Base-by-base conservation (phyloP, 2,329 filamentous ascomycete species). In the Lomentospora prolificans region DNA sequence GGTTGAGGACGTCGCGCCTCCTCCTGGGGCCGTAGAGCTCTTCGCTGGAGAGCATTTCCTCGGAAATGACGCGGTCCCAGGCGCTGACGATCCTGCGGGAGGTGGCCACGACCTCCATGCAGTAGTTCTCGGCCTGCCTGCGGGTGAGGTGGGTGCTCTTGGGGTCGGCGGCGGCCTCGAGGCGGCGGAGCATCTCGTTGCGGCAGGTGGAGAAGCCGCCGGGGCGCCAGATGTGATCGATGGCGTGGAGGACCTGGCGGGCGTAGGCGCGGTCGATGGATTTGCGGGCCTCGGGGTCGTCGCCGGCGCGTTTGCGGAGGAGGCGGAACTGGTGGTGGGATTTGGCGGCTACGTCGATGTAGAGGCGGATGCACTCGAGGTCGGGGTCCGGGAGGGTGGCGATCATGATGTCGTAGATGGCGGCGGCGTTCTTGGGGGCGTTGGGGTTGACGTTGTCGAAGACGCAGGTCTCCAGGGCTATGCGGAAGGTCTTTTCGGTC, bases 381-480 rank as follows among this genome's bases (percentile, higher is more conserved):
- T 87, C 82, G 1, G 79, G 77, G 3, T 71, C 64, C 9, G 65
- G 46, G 14, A 50, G 54, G 30, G 19, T 17, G 14, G 28, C 63
- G 24, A 57, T 53, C 36, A 66, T 55, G 85, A 91, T 90, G 54
- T 83, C 74, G 28, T 96, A 71, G 25, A 95, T 74, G 53, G 74
- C 69, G 53, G 75, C 81, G 3, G 88, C 86, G 60, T 86, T 77
- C 3, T 74, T 69, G 60, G 95, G 79, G 22, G 81, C 80, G 54
- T 85, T 79, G n/a, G 68, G 75, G 66, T 95, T 96, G 56, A 84
- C 83, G 64, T 84, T 86, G 72, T 96, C 90, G 57, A 85, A 80
- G 24, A 82, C 72, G 67, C 90, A 96, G 4, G 82, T 77, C 60
- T 79, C 78, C 74, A 96, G 82, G 55, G 86, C 89, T 50, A 89